Base-by-base conservation (phyloP, 2,329 filamentous ascomycete species). In the Proliferodiscus dingleyae region DNA sequence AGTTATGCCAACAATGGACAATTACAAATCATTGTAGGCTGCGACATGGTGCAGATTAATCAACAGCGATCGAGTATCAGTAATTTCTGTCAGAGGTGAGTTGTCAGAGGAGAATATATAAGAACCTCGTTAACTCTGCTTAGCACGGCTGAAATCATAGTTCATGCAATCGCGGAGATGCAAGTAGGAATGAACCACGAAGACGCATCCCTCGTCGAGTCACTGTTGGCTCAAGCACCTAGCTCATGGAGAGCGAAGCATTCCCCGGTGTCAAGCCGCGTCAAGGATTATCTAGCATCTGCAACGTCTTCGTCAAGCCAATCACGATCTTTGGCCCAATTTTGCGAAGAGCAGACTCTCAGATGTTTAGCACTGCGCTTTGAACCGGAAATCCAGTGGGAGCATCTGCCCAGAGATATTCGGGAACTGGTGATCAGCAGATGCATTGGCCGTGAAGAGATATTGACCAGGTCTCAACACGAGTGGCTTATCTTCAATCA, bases 311-410 rank as follows among this genome's bases (percentile, higher is more conserved):
- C 68, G 30, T 69, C 40, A 7, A 29, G 43, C n/a, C 44, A 38
- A 37, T 43, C 45, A 34, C 29, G 37, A 26, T 37, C 40, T 64
- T 36, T 52, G 30, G 43, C 48, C 18, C 30, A 18, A 33, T 48
- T 43, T 23, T 55, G 68, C n/a, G 47, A 55, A 22, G 41, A 41
- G 15, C 50, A 74, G n/a, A 57, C 74, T 1, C 58, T 78, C 11
- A 64, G 66, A 15, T 66, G 71, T 44, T 59, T 74, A 4, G 73
- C 71, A 39, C 58, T 78, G 19, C 72, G 73, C 0, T 67, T 74
- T 23, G 66, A 76, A 32, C 66, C 66, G 44, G 73, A 78, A 43
- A 66, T 65, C 8, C 64, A 74, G 23, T 78, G 75, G 75, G 74
- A 78, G 29, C 61, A 56, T 19, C 59, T 78, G 9, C 71, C 74